Percentiles rank a stretch among this genome's conserved stretches.
Conservation (phyloP, 495 filamentous ascomycete species). For the Neurospora sp. region DNA sequence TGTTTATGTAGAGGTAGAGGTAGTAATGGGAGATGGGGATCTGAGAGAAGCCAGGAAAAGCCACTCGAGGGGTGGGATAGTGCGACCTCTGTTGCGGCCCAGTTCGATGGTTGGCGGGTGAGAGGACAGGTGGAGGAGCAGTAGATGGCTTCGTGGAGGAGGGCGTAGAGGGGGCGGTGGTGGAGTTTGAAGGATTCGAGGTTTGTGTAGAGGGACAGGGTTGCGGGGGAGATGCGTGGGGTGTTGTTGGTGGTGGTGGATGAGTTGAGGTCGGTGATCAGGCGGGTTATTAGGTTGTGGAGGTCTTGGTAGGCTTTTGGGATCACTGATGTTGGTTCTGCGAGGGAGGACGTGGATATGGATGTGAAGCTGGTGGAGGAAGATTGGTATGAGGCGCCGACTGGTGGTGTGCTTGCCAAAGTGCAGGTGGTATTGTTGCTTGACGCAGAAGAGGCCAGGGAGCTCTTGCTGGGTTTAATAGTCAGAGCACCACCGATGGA, state of each 20-base stretch:
- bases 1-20: no score
- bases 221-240: constrained; percentile 5
- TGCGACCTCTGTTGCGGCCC: constrained; percentile 37
- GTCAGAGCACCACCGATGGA: constrained; percentile 23
- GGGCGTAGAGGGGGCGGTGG: constrained; percentile 15
- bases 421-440: neutral
- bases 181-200: constrained; percentile 9
- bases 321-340: neutral
- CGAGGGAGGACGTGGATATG: neutral
- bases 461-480: neutral
- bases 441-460: neutral
- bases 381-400: neutral
- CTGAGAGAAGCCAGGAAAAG: no score
- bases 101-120: constrained; percentile 9
- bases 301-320: neutral
- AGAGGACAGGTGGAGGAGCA: neutral
- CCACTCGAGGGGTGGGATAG: neutral
- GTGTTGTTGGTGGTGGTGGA: constrained; percentile 10
- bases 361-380: neutral
- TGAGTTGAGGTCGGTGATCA: neutral
- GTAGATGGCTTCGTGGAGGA: constrained; percentile 21
- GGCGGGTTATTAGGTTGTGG: neutral
- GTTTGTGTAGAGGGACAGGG: neutral
- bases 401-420: neutral
- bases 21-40: no score